Evolutionary conservation across 352 stramenopile genomes (phyloP), one percentile per base, ranked within the genome.

Genomic region (Thalassiosira mediterranea): DNA sequence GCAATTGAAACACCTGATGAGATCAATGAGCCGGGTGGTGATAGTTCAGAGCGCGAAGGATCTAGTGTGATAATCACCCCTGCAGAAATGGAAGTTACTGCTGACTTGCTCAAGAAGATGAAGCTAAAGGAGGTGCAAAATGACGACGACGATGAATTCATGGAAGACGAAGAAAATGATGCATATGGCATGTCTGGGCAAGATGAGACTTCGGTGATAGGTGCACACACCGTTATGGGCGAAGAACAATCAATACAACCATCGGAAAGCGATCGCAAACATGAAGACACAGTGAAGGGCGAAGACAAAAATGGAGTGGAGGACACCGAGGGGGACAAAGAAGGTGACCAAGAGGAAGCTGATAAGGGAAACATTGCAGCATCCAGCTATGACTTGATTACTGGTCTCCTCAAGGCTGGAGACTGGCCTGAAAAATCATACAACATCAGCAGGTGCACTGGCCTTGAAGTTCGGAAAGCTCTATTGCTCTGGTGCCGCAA

Each of bases 361-460:
- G 74, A 85, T 21, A 74, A 76, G 59, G 63, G 57, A 19, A 81
- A 77, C 21, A 67, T 80, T 13, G 51, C 66, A 34, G 83, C 83
- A 46, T 91, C 88, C 40, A 92, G 81, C 59, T 93, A 93, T 72
- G 89, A 93, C 54, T 75, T 93, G 0, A 91, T 94, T 31, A 92
- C 79, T 58, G 87, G 87, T 4, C 75, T 94, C 38, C 70, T 94
- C 1, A 88, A 91, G 57, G 70, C 79, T 31, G 85, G 85, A 23
- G 89, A 94, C 62, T 90, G 82, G 81, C 89, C 89, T 34, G 84
- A 91, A 69, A 84, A 92, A 61, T 91, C 81, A 31, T 94, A 93
- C 64, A 94, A 94, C 71, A 71, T 93, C 32, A 78, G 64, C 57
- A 78, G 89, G 40, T 94, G 87, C 62, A 93, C 89, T 59, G 89